Evolutionary conservation across 1,284 basidiomycete species (phyloP), one percentile per base, ranked within the genome.

Genomic region (Hypsizygus ulmarius): DNA sequence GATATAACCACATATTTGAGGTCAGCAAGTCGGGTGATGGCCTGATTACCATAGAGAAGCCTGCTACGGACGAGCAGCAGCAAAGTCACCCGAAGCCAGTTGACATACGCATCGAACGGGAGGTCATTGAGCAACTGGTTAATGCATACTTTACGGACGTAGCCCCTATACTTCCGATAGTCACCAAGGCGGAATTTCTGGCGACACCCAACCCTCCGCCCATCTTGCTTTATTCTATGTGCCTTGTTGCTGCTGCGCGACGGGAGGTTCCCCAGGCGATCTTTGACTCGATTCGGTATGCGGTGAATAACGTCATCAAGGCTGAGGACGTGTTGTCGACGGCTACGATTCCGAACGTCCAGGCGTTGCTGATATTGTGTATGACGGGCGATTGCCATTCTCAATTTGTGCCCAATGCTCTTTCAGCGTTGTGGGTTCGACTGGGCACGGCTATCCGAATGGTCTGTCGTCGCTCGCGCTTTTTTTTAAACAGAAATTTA

Each of bases 111-210:
- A 75, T 91, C 50, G 87, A 89, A 60, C 81, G 83, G n/a, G 83
- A 90, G 43, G 75, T 88, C 56, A 77, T 95, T 59, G 86, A 94
- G 59, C 77, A 80, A 47, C 81, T 97, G 46, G 78, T 96, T 62
- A 98, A 97, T 69, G 82, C 84, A 15, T 98, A 94, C 72, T 98
- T 98, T 66, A 77, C 79, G 15, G 84, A 93, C 35, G 77, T 96
- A 42, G 82, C 87, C 1, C 89, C 88, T n/a, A 74, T 92, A 39
- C 80, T 96, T 51, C 95, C 95, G 15, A 78, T 97, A 56, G 79
- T 98, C 50, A 91, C 90, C 12, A 82, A 87, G 62, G 77, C 81
- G 39, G 95, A 98, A 63, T 97, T 98, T 61, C 71, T 96, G 48
- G 79, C 84, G 14, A 79, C 69, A 44, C 74, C 79, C 21, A 84